Evolutionary conservation across 2,329 filamentous ascomycete species (phyloP).

Genomic region (Penicillium sclerotigenum): DNA sequence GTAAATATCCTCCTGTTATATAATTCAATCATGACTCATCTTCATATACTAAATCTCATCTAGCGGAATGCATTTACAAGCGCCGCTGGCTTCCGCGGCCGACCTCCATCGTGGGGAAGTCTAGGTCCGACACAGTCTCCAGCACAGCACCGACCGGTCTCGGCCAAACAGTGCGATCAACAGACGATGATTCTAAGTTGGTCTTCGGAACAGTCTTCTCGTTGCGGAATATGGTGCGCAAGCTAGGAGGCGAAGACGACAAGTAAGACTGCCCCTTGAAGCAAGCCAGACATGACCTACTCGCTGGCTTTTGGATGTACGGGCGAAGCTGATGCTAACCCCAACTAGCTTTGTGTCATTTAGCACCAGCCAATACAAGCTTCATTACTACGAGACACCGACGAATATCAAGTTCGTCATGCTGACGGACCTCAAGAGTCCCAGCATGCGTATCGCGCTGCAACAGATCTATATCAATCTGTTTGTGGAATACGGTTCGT

Average conservation of each 20-base stretch:
- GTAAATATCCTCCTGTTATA: conserved; percentile 49
- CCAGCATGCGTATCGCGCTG: conserved; percentile 88
- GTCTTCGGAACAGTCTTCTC: conserved; percentile 97
- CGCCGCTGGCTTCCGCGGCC: conserved; percentile 71
- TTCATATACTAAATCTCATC: conserved; percentile 1
- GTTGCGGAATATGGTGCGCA: conserved; percentile 91
- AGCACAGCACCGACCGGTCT: conserved; percentile 38
- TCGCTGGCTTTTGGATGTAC: neutral
- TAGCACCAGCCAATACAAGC: conserved; percentile 90
- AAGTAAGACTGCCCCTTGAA: conserved; percentile 42
- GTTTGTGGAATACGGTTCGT: conserved; percentile 85
- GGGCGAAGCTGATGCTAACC: neutral
- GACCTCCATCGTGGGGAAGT: conserved; percentile 45
- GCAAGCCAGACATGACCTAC: neutral
- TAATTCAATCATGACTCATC: conserved; percentile 7
- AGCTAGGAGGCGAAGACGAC: conserved; percentile 89
- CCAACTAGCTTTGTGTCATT: conserved; percentile 76
- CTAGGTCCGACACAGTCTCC: conserved; percentile 48
- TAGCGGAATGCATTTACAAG: conserved; percentile 96
- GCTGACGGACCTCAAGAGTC: conserved; percentile 83
- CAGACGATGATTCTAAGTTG: conserved; percentile 86
- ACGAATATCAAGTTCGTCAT: conserved; percentile 95
- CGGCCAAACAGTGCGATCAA: conserved; percentile 48
- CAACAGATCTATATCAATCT: conserved; percentile 99
- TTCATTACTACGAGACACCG: conserved; percentile 98